Evolutionary conservation across 2,329 filamentous ascomycete species (phyloP), one percentile per base, ranked within the genome.

Genomic region (Furcasterigmium furcatum): DNA sequence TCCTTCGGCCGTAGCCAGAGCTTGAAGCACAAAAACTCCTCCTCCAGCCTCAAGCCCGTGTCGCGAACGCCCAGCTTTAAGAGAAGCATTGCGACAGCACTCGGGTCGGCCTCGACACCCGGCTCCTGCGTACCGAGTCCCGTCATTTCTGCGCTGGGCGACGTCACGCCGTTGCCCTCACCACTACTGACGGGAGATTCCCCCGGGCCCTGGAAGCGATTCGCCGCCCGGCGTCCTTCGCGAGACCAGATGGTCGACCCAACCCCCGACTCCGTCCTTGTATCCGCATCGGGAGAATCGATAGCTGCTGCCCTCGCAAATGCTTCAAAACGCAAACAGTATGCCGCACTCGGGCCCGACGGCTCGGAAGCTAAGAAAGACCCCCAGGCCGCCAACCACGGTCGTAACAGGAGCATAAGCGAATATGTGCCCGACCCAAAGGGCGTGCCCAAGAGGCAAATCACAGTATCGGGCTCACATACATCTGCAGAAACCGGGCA

Each of bases 391-490:
- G 38, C 53, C 24, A 58, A 50, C 30, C 54, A 50, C 45, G 55
- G 73, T 12, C 80, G 88, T 48, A 91, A 94, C 62, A 79, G 91
- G 56, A 96, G 91, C 64, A 71, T 94, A 21, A 96, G 91, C 69
- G 91, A 96, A 53, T 96, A 95, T 64, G 77, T 83, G 0, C 90
- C 91, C 3, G 87, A 94, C 44, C 71, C 80, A 5, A 72, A 85
- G 52, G 75, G 82, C 36, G 77, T 87, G 41, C 76, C 85, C 1
- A 87, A 82, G 58, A 80, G 90, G 36, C 84, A 89, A 51, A 77
- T 88, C 45, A 88, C 86, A 1, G 82, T 94, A 14, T 86, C 85
- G 6, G 82, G 82, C 1, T 73, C 82, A 3, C 80, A 80, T 47
- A 60, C 62, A 53, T 74, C 58, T 56, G 65, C 56, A 43, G 69